Evolutionary conservation across 768 basidiomycete species (phyloP), one percentile per base, ranked within the genome.

Genomic region (Naganishia friedmannii): DNA sequence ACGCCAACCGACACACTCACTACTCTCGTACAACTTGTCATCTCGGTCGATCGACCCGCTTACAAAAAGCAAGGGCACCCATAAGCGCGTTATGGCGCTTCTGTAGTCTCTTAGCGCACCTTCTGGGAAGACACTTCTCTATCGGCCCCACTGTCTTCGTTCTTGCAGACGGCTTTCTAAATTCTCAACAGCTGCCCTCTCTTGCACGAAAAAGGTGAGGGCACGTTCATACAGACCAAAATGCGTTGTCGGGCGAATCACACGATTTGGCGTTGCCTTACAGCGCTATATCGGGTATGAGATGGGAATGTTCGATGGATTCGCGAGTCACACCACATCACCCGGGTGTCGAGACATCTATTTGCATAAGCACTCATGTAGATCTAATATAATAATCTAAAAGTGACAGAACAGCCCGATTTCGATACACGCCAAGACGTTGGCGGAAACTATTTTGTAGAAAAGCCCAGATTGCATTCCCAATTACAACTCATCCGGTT

Each of bases 401-500:
- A n/a, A 29, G 23, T 26, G 21, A 45, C 39, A 34, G 15, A 23
- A 58, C 60, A 63, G 29, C 60, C 60, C 60, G 29, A 42, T 45
- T 45, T 10, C n/a, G 17, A 63, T 63, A 63, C 60, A 63, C 29
- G 37, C 39, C 32, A 23, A 39, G 21, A 37, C 10, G 3, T 23
- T 23, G 34, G n/a, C n/a, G 17, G 34, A 8, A 3, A 34, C 37
- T 17, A n/a, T 32, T 58, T 37, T 32, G 34, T n/a, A 9, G 21
- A 5, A 37, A 58, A 15, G 10, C 32, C 17, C 7, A 15, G 15
- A 1, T 12, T 12, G 31, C 34, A 39, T 34, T 37, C 46, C 66
- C 31, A 23, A 34, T 69, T 78, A 79, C 71, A 79, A 55, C 67
- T 79, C 78, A 48, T 79, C 77, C 21, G 78, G 78, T 72, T 79